Conservation (phyloP, 2,329 filamentous ascomycete species). For the Talaromyces pinophilus region DNA sequence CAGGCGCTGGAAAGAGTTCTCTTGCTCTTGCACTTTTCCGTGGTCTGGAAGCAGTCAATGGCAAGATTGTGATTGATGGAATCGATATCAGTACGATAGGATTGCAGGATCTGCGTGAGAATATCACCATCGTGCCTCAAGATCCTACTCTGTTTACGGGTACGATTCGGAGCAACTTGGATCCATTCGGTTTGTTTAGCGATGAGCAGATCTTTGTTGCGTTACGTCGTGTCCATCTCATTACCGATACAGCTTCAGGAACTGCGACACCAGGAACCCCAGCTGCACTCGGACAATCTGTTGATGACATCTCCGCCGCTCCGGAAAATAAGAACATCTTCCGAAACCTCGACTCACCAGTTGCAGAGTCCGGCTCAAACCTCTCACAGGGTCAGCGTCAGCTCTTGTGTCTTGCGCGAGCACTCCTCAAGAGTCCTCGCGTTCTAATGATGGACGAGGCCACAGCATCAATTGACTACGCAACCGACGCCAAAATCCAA, state of each 20-base stretch:
- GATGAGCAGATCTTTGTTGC: slow-evolving; percentile 89
- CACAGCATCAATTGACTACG: slow-evolving; percentile 95
- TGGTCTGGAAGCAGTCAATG: slow-evolving; percentile 84
- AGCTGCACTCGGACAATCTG: slow-evolving; percentile 29
- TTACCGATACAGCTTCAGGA: slow-evolving; percentile 50
- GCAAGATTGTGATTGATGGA: slow-evolving; percentile 85
- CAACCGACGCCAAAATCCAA: slow-evolving; percentile 93
- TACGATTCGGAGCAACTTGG: slow-evolving; percentile 87
- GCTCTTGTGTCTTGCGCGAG: slow-evolving; percentile 87
- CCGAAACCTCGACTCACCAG: slow-evolving; percentile 76
- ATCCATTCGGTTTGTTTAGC: slow-evolving; percentile 85
- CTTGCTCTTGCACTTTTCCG: slow-evolving; percentile 91
- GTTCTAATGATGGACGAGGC: slow-evolving; percentile 99
- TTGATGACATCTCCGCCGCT: slow-evolving; percentile 28
- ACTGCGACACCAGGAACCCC: slow-evolving; percentile 38
- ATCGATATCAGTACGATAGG: slow-evolving; percentile 90
- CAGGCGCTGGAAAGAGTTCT: slow-evolving; percentile 95
- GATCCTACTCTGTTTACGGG: slow-evolving; percentile 90
- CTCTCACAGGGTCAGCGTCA: slow-evolving; percentile 95
- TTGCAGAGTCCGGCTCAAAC: slow-evolving; percentile 90
- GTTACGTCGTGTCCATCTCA: slow-evolving; percentile 83
- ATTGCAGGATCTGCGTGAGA: slow-evolving; percentile 86
- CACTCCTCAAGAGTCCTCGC: slow-evolving; percentile 84
- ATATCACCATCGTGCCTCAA: slow-evolving; percentile 96
- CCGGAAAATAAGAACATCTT: slow-evolving; percentile 92